Percentiles rank a stretch among this genome's conserved stretches.
phyloP scores from a whole-genome alignment of 805 yeast genomes.

The Metschnikowia henanensis region DNA sequence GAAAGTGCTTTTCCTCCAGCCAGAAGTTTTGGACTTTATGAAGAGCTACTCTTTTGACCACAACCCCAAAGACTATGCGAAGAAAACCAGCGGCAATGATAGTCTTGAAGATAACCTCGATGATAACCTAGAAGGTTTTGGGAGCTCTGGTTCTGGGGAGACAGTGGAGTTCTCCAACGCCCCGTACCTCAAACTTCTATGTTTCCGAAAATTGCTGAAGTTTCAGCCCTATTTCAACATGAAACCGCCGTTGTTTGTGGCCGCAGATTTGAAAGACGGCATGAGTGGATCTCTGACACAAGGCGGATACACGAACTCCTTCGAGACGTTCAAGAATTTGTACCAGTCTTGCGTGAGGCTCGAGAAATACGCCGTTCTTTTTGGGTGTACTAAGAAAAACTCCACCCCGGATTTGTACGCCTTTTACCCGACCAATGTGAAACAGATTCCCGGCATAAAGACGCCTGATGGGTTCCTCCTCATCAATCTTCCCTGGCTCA shows the following conservation, averaged over 20 bases:
- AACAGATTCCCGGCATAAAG: not conserved
- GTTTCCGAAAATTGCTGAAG: constrained; percentile 54
- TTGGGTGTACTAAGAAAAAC: constrained; percentile 61
- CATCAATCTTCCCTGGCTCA: constrained; percentile 68
- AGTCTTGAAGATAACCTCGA: not conserved
- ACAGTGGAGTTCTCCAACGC: constrained; percentile 21
- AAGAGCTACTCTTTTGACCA: constrained; percentile 38
- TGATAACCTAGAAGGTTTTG: not conserved
- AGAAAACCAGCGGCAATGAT: not conserved
- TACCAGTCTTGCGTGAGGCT: constrained; percentile 56
- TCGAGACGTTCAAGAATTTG: constrained; percentile 63
- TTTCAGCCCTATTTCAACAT: constrained; percentile 53
- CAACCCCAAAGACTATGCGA: constrained; percentile 15
- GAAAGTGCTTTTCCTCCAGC: constrained; percentile 25
- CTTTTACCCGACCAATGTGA: constrained; percentile 52
- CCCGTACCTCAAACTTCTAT: constrained; percentile 63
- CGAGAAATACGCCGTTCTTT: constrained; percentile 62
- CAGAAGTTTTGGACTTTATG: constrained; percentile 28
- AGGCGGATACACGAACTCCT: constrained; percentile 59
- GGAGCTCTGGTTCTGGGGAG: constrained; percentile 6
- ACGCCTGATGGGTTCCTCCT: constrained; percentile 74
- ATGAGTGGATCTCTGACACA: constrained; percentile 20
- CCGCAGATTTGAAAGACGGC: constrained; percentile 58
- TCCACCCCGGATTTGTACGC: constrained; percentile 59
- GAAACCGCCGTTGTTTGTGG: constrained; percentile 58